Base-by-base conservation (phyloP, 352 stramenopile genomes). In the Phytophthora sp. region DNA sequence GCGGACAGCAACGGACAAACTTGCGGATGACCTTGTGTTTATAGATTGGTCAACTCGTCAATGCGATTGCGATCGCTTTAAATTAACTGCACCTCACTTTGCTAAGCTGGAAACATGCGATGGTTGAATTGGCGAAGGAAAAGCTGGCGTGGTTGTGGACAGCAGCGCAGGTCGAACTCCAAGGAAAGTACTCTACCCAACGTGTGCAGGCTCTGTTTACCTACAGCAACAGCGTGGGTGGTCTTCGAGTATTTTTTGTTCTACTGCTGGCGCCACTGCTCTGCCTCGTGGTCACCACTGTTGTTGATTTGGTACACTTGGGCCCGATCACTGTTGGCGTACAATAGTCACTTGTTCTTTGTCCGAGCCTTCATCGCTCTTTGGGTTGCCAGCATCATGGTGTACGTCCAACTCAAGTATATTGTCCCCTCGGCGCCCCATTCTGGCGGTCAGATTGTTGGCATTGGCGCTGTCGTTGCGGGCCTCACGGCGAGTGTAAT, bases 371-470 rank as follows among this genome's bases (percentile, higher is more conserved):
- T 45, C 7, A 13, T 62, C 2, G 44, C 21, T 8, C 30, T 52
- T 27, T 54, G 30, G 45, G 31, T 41, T n/a, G 24, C 23, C 23
- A 46, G 10, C 12, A 28, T 28, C 38, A 50, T 17, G 28, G 30
- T 26, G 24, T 59, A 56, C 17, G 30, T 9, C 34, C 37, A 55
- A 11, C 34, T 56, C 31, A 63, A 38, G 30, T 30, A 42, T 20
- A 43, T 54, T 17, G 45, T 54, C 2, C 17, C 30, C 2, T 11
- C 10, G 20, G 6, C 35, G 6, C 31, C 45, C 10, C 43, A 37
- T 12, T 52, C 44, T 12, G 17, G 13, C 18, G 12, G 31, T 5
- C 12, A 42, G 5, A 54, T 32, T 7, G 20, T 42, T 2, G 12
- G 9, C n/a, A 24, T 39, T 15, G 26, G 44, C 18, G 31, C 63